Evolutionary conservation across 495 filamentous ascomycete genomes (phyloP).

Genomic region (Aspergillus egyptiacus): DNA sequence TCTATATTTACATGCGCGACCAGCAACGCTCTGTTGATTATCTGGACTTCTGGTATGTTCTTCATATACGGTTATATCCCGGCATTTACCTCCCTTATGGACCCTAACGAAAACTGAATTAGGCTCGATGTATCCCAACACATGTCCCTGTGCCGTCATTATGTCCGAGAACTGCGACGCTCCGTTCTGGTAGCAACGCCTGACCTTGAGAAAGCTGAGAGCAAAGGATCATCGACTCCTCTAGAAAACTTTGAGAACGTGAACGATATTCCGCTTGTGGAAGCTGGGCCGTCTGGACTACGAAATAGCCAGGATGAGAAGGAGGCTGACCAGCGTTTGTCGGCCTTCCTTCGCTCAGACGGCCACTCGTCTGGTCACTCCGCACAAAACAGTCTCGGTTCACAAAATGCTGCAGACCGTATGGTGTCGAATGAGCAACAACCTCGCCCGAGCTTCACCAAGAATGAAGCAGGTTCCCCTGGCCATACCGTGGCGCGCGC

Average conservation of each 20-base stretch:
- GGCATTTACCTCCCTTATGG: not conserved
- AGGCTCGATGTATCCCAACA: conserved; percentile 99
- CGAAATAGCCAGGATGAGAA: conserved; percentile 40
- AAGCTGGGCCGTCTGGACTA: conserved; percentile 40
- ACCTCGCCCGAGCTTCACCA: conserved; percentile 59
- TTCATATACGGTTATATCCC: not conserved
- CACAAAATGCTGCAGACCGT: conserved; percentile 36
- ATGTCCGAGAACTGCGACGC: conserved; percentile 88
- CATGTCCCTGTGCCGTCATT: conserved; percentile 96
- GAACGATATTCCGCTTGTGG: conserved; percentile 47
- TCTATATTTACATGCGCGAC: conserved; percentile 99
- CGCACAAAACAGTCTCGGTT: conserved; percentile 61
- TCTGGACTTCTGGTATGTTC: conserved; percentile 85
- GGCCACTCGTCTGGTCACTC: conserved; percentile 51
- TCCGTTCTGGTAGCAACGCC: conserved; percentile 91
- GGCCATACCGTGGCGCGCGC: conserved; percentile 75
- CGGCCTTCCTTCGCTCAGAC: conserved; percentile 81
- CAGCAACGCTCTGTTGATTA: conserved; percentile 97
- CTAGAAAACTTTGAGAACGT: conserved; percentile 68
- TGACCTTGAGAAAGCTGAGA: conserved; percentile 74
- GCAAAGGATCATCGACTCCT: conserved; percentile 74
- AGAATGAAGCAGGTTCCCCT: conserved; percentile 63
- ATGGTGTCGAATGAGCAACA: conserved; percentile 45
- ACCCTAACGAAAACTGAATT: conserved; percentile 8
- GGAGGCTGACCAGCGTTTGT: conserved; percentile 79